Percentiles rank a stretch among this genome's conserved stretches.
Evolutionary conservation across 495 filamentous ascomycete genomes (phyloP).

Genomic region (Sphaerosporella brunnea): DNA sequence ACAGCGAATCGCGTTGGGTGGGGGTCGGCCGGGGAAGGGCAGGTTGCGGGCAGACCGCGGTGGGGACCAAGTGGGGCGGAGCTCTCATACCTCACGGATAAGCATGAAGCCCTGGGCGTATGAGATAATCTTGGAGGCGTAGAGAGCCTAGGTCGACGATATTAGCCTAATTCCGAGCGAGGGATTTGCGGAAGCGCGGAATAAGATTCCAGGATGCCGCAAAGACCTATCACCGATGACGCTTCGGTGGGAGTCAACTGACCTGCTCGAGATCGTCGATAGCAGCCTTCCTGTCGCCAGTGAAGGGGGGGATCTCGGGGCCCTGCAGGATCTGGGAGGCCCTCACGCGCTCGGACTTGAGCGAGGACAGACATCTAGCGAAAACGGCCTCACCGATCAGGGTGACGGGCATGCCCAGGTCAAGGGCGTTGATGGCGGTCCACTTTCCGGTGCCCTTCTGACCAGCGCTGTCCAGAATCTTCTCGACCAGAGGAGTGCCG

Average conservation of each 20-base stretch:
- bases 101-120: constrained; percentile 99
- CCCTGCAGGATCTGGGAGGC: constrained; percentile 58
- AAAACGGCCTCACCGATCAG: constrained; percentile 95
- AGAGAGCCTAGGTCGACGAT: constrained; percentile 42
- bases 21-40: not conserved
- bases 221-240: not conserved
- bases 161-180: constrained; percentile 14
- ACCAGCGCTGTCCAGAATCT: constrained; percentile 95
- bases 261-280: constrained; percentile 86
- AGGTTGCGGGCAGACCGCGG: too few relatives aligned
- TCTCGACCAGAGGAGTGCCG: constrained; percentile 76
- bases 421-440: constrained; percentile 97
- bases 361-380: constrained; percentile 75
- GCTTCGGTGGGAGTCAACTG: not conserved
- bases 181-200: constrained; percentile 1
- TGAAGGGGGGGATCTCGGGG: constrained; percentile 61
- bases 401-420: constrained; percentile 97
- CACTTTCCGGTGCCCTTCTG: constrained; percentile 99
- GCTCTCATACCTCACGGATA: constrained; percentile 84
- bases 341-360: constrained; percentile 82
- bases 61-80: not conserved
- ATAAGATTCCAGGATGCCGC: not conserved
- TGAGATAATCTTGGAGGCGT: constrained; percentile 98
- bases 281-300: constrained; percentile 80
- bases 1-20: not conserved